Conservation (phyloP, 2,329 filamentous ascomycete genomes). For the Fusarium longipes region DNA sequence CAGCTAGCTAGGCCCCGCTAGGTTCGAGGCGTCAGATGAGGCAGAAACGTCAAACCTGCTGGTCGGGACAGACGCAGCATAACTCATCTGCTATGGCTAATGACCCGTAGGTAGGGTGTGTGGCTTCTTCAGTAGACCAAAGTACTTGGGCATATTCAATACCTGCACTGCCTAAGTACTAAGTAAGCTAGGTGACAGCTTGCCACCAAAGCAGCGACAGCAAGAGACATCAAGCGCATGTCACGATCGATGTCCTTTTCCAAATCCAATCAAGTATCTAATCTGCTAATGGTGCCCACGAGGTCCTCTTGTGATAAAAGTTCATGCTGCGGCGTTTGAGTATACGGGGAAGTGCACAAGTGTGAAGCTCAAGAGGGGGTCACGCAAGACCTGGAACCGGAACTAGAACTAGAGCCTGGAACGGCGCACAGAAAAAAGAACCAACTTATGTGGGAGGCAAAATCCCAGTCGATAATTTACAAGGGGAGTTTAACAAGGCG, state of each 20-base stretch:
- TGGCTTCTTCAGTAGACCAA: background rate
- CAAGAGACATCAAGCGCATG: background rate
- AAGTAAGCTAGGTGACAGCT: background rate
- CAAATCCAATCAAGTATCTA: background rate
- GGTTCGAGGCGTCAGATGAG: constrained; percentile 4
- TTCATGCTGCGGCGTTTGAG: constrained; percentile 23
- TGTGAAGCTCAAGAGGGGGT: background rate
- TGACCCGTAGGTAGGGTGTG: background rate
- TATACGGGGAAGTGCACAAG: constrained; percentile 28
- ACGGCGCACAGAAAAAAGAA: constrained; percentile 10
- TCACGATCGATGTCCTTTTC: constrained; percentile 3
- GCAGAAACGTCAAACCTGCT: constrained; percentile 29
- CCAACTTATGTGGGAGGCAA: constrained; percentile 1
- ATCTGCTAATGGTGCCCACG: background rate
- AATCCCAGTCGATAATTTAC: background rate
- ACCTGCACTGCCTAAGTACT: too few relatives aligned
- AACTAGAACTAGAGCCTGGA: constrained; percentile 16
- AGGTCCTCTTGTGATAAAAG: background rate
- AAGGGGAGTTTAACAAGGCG: constrained; percentile 9
- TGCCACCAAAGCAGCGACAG: background rate
- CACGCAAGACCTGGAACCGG: background rate
- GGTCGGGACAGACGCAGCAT: constrained; percentile 7
- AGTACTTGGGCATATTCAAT: background rate
- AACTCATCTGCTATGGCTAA: background rate
- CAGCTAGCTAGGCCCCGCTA: background rate